phyloP scores from a whole-genome alignment of 805 yeast species.

The Nadsonia fulvescens region DNA sequence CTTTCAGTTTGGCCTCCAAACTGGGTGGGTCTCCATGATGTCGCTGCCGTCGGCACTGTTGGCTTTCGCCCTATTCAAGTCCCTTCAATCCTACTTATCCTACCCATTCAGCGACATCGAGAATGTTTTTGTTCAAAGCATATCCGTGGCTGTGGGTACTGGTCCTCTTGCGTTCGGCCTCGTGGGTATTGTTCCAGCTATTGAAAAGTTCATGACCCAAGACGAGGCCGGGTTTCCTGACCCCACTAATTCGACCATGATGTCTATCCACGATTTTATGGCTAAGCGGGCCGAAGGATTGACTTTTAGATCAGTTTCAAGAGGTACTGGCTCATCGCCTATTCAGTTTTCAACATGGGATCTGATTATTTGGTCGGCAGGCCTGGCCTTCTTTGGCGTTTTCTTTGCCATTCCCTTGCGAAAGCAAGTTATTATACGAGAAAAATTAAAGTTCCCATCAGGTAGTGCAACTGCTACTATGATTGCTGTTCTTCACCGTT shows the following conservation, averaged over 20 bases:
- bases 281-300: too few species aligned
- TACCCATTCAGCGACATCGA: slow-evolving; percentile 70
- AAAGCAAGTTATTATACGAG: slow-evolving; percentile 70
- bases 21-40: slow-evolving; percentile 99
- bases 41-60: slow-evolving; percentile 81
- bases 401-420: slow-evolving; percentile 86
- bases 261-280: too few species aligned
- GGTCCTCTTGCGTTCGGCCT: slow-evolving; percentile 93
- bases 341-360: slow-evolving; percentile 28
- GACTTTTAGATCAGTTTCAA: too few species aligned
- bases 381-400: slow-evolving; percentile 85
- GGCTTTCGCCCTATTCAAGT: slow-evolving; percentile 68
- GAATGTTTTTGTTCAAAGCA: slow-evolving; percentile 78
- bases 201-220: slow-evolving; percentile 65
- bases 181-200: slow-evolving; percentile 91
- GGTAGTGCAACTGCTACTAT: slow-evolving; percentile 93
- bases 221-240: slow-evolving; percentile 55
- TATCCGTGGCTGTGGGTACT: slow-evolving; percentile 93
- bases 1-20: slow-evolving; percentile 90
- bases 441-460: slow-evolving; percentile 80
- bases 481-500: slow-evolving; percentile 67
- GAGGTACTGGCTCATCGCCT: slow-evolving; percentile 13
- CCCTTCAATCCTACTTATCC: slow-evolving; percentile 19
- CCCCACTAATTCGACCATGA: too few species aligned
- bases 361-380: slow-evolving; percentile 64